These are phyloP conservation scores for Entoloma clypeatum DNA, from an alignment of 1,284 basidiomycete species.

Conservation along the genomic window DNA sequence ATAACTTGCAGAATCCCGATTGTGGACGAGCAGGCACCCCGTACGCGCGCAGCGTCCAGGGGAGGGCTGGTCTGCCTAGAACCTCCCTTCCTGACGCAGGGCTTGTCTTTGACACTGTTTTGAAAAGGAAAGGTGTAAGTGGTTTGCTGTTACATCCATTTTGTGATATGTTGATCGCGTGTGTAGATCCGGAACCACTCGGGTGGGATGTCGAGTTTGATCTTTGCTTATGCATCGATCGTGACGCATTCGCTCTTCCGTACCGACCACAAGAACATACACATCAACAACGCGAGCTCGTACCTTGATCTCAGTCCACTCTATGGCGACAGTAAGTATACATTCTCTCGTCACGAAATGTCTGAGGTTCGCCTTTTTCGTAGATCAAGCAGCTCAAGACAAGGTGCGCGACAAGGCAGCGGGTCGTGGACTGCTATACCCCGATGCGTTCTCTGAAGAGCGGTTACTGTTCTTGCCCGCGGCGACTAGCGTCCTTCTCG, in stretches of 20 bases:
- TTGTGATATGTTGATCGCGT: background rate
- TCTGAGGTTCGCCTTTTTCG: slow-evolving; percentile 5
- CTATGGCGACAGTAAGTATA: slow-evolving; percentile 35
- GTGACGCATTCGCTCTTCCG: slow-evolving; percentile 44
- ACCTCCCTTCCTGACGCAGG: slow-evolving; percentile 44
- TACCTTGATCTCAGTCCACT: slow-evolving; percentile 52
- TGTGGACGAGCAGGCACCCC: slow-evolving; percentile 42
- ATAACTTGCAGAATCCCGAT: slow-evolving; percentile 37
- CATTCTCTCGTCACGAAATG: background rate
- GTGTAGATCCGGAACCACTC: slow-evolving; percentile 32
- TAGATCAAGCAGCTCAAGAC: slow-evolving; percentile 33
- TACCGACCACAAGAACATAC: slow-evolving; percentile 33
- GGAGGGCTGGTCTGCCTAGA: slow-evolving; percentile 28
- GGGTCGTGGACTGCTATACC: slow-evolving; percentile 37
- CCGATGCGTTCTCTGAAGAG: slow-evolving; percentile 40
- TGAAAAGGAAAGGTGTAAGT: slow-evolving; percentile 34
- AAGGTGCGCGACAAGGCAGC: slow-evolving; percentile 33
- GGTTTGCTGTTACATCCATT: background rate
- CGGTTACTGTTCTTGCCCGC: slow-evolving; percentile 51
- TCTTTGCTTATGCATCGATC: slow-evolving; percentile 43
- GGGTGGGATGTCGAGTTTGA: slow-evolving; percentile 42
- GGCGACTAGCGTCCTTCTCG: slow-evolving; percentile 41
- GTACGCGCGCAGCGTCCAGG: slow-evolving; percentile 46
- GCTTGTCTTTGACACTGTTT: slow-evolving; percentile 46
- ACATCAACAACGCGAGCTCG: slow-evolving; percentile 49